These are phyloP conservation scores for Stipa capillata DNA, from an alignment of 176 grass and related monocot species.

Conservation along the genomic window DNA sequence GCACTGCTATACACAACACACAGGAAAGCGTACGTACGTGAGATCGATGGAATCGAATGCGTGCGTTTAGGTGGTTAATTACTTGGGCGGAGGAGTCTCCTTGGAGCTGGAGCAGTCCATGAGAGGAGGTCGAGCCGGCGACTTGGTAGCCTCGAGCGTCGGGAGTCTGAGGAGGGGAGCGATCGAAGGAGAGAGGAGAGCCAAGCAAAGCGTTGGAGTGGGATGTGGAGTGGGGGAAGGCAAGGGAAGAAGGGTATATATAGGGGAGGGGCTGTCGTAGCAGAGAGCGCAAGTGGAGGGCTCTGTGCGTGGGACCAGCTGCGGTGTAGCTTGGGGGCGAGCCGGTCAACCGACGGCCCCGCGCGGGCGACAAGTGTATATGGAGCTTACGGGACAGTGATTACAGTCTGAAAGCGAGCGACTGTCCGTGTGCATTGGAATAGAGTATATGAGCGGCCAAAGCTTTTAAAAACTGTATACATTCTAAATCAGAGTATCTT, in stretches of 20 bases:
- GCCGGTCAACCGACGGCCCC: neutral
- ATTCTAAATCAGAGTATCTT: too few species aligned
- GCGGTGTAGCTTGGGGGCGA: neutral
- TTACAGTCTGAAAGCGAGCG: too few species aligned
- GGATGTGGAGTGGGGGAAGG: neutral
- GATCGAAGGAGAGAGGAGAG: neutral
- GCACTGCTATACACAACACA: neutral
- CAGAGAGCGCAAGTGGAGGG: neutral
- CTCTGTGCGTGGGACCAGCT: neutral
- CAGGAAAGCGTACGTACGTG: neutral
- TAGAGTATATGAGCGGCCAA: too few species aligned
- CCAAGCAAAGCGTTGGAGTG: neutral
- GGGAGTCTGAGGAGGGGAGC: neutral
- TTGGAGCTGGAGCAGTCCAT: conserved; percentile 39
- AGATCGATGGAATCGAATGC: neutral
- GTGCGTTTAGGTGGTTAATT: neutral
- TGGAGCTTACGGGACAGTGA: neutral
- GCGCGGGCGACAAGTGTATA: too few species aligned
- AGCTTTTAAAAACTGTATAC: too few species aligned
- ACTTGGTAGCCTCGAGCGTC: neutral
- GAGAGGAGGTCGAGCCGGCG: neutral
- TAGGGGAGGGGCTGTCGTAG: neutral
- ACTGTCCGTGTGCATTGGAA: too few species aligned
- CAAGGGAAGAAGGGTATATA: neutral
- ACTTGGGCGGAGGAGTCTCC: conserved; percentile 26